Percentiles rank a stretch among this genome's conserved stretches.
phyloP scores from a whole-genome alignment of 2,329 filamentous ascomycete species.

The Trichoderma pleuroti region DNA sequence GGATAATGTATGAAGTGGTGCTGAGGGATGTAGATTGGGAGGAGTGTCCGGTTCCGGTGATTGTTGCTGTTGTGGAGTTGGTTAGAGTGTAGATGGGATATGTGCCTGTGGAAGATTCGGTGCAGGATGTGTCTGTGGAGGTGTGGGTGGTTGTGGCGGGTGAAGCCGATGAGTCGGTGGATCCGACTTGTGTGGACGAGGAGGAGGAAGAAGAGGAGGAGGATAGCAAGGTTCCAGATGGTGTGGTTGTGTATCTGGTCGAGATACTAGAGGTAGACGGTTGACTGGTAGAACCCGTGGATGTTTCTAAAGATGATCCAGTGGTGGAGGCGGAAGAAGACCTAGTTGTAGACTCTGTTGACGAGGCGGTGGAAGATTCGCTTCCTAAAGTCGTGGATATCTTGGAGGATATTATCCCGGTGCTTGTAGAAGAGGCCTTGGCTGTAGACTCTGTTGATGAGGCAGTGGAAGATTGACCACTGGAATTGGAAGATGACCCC shows the following conservation, averaged over 20 bases:
- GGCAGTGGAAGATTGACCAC: neutral
- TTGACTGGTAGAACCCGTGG: neutral
- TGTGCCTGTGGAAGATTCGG: neutral
- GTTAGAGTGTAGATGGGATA: neutral
- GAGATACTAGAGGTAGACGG: neutral
- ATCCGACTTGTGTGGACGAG: neutral
- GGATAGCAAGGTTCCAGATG: neutral
- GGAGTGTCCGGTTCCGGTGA: neutral
- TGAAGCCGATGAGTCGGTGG: neutral
- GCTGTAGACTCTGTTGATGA: neutral
- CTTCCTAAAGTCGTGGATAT: neutral
- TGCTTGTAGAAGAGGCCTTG: neutral
- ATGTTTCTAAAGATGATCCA: neutral
- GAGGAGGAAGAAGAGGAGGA: neutral
- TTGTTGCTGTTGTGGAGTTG: neutral
- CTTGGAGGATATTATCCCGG: neutral
- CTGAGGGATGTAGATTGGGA: neutral
- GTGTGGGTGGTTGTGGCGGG: neutral
- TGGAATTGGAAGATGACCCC: neutral
- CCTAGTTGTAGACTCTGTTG: neutral
- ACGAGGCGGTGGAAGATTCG: neutral
- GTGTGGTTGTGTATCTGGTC: neutral
- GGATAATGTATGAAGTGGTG: neutral
- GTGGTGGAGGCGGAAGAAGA: neutral
- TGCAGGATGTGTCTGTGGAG: neutral